phyloP scores from a whole-genome alignment of 305 asterid genomes.

The Fraxinus xanthoxyloides region DNA sequence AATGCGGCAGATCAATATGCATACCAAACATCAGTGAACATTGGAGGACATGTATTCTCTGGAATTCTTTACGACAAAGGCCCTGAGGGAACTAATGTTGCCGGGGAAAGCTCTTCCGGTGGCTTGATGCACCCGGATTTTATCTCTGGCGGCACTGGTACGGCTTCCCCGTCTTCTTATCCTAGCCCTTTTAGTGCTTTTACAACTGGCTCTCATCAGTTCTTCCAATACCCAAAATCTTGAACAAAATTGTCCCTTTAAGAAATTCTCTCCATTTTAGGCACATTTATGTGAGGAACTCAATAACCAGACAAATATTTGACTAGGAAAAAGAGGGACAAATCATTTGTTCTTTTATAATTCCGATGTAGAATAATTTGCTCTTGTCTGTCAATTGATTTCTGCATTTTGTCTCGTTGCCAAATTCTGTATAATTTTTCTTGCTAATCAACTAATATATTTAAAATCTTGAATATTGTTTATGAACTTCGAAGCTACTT shows the following conservation, averaged over 20 bases:
- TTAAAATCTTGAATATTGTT: constrained; percentile 27
- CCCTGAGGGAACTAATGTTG: constrained; percentile 32
- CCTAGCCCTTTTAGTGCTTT: constrained; percentile 56
- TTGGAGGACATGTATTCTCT: constrained; percentile 67
- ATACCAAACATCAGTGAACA: constrained; percentile 68
- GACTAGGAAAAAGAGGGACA: neutral
- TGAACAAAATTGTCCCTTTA: constrained; percentile 10
- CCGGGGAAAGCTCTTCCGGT: constrained; percentile 47
- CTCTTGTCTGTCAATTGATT: constrained; percentile 32
- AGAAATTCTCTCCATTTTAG: neutral
- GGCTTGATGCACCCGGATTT: constrained; percentile 43
- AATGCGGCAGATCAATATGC: constrained; percentile 69
- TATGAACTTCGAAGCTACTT: constrained; percentile 35
- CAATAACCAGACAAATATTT: neutral
- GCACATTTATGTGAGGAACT: neutral
- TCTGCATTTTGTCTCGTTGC: constrained; percentile 23
- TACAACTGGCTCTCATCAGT: constrained; percentile 36
- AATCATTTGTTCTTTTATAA: constrained; percentile 19
- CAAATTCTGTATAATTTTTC: constrained; percentile 11
- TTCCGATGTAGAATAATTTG: constrained; percentile 43
- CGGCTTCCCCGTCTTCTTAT: constrained; percentile 47
- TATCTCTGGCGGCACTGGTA: constrained; percentile 31
- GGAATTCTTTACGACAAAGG: constrained; percentile 81
- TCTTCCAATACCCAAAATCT: constrained; percentile 50
- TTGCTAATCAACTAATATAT: constrained; percentile 13